Conservation (phyloP, 2,329 filamentous ascomycete genomes). For the Aspergillus alliaceus region DNA sequence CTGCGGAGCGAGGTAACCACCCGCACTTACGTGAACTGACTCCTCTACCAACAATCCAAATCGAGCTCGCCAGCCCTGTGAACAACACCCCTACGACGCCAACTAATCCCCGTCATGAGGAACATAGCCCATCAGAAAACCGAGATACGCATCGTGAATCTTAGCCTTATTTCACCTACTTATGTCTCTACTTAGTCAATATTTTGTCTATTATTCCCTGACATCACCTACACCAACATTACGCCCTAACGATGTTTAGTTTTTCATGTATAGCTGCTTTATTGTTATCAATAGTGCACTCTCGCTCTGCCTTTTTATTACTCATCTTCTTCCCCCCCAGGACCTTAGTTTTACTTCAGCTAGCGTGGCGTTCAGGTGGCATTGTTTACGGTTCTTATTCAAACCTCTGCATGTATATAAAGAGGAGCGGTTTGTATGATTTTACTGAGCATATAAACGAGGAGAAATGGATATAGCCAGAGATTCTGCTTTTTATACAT, state of each 20-base stretch:
- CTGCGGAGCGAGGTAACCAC: conserved; percentile 15
- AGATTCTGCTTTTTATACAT: neutral
- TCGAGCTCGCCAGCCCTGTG: conserved; percentile 30
- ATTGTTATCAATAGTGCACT: neutral
- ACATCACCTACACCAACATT: neutral
- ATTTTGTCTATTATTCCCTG: neutral
- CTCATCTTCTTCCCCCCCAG: conserved; percentile 5
- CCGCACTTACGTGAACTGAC: conserved; percentile 20
- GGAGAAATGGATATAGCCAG: neutral
- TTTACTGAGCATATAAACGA: neutral
- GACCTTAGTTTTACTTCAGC: conserved; percentile 12
- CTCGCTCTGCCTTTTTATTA: neutral
- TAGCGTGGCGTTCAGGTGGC: conserved; percentile 28
- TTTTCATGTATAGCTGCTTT: neutral
- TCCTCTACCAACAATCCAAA: conserved; percentile 32
- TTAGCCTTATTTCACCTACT: neutral
- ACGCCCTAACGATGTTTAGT: neutral
- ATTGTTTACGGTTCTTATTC: neutral
- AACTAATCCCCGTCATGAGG: conserved; percentile 13
- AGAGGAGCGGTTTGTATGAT: neutral
- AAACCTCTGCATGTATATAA: conserved; percentile 7
- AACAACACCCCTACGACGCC: conserved; percentile 26
- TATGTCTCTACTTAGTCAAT: neutral
- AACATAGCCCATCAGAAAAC: neutral
- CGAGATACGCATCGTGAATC: neutral